A percentile compares a stretch with the other conserved stretches of the same genome.
Conservation (phyloP, 305 asterid genomes). For the Fraxinus sp. region DNA sequence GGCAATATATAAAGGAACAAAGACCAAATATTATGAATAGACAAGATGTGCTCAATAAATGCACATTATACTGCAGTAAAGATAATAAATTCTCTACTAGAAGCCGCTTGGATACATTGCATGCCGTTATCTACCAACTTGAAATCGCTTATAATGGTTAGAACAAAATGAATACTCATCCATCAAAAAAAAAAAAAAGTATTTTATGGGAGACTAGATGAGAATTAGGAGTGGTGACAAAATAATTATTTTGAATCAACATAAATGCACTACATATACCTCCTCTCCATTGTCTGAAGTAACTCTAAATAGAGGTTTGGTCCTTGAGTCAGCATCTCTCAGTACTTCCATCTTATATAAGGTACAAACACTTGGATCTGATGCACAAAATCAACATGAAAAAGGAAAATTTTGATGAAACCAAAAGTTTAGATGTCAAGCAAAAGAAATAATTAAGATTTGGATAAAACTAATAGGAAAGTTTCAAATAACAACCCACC, state of each 20-base stretch:
- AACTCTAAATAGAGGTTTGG: constrained; percentile 77
- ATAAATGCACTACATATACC: constrained; percentile 48
- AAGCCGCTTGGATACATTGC: constrained; percentile 3
- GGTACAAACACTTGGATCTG: constrained; percentile 64
- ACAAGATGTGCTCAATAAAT: constrained; percentile 7
- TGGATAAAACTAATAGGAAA: constrained; percentile 1
- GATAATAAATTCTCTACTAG: background rate
- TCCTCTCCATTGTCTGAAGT: constrained; percentile 76
- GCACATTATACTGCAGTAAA: background rate
- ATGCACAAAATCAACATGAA: constrained; percentile 20
- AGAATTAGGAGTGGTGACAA: constrained; percentile 3
- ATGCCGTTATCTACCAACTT: constrained; percentile 18
- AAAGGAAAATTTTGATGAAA: constrained; percentile 14
- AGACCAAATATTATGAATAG: background rate
- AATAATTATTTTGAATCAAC: constrained; percentile 6
- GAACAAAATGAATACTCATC: background rate
- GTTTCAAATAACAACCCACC: constrained; percentile 43
- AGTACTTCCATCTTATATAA: constrained; percentile 85
- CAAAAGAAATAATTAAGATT: constrained; percentile 19
- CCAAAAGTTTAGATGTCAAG: constrained; percentile 3
- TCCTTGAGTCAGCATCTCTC: constrained; percentile 60
- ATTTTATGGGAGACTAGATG: background rate
- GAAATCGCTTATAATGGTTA: background rate
- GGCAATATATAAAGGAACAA: background rate
- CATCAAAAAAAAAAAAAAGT: background rate